A percentile compares a stretch with the other conserved stretches of the same genome.
Evolutionary conservation across 2,329 filamentous ascomycete species (phyloP).

Genomic region (Aspergillus aculeatus): DNA sequence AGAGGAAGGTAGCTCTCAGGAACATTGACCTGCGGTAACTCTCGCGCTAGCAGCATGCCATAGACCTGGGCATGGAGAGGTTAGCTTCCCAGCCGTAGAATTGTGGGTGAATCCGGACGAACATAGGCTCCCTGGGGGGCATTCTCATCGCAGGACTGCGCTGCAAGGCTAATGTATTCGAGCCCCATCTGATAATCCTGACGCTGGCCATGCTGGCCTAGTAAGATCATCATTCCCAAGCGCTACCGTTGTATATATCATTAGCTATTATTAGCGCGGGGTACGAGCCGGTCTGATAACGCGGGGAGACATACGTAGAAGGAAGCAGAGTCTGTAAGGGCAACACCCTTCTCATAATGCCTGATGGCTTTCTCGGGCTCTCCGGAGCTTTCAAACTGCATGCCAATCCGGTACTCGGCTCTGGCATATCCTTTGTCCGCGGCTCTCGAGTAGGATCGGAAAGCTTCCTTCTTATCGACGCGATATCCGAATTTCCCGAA

Average conservation of each 20-base stretch:
- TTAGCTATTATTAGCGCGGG: constrained; percentile 13
- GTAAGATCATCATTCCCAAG: constrained; percentile 93
- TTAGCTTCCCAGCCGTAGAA: constrained; percentile 6
- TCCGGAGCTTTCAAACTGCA: constrained; percentile 95
- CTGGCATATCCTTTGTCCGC: constrained; percentile 81
- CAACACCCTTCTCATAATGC: constrained; percentile 82
- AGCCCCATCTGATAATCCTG: constrained; percentile 78
- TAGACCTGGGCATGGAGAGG: constrained; percentile 57
- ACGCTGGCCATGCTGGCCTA: constrained; percentile 86
- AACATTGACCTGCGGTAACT: constrained; percentile 85
- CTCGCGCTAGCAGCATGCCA: constrained; percentile 87
- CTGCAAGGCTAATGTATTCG: constrained; percentile 78
- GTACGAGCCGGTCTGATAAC: neutral
- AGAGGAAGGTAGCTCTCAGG: constrained; percentile 69
- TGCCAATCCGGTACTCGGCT: constrained; percentile 94
- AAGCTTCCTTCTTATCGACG: constrained; percentile 92
- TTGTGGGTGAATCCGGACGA: constrained; percentile 18
- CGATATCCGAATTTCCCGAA: constrained; percentile 94
- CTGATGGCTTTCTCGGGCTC: constrained; percentile 86
- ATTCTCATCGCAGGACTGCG: constrained; percentile 89
- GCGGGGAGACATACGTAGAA: constrained; percentile 54
- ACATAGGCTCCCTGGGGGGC: constrained; percentile 91
- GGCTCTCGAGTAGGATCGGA: constrained; percentile 79
- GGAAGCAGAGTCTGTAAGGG: constrained; percentile 81
- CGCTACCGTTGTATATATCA: constrained; percentile 54